Evolutionary conservation across 768 basidiomycete species (phyloP).

Genomic region (Boletus bicolor): DNA sequence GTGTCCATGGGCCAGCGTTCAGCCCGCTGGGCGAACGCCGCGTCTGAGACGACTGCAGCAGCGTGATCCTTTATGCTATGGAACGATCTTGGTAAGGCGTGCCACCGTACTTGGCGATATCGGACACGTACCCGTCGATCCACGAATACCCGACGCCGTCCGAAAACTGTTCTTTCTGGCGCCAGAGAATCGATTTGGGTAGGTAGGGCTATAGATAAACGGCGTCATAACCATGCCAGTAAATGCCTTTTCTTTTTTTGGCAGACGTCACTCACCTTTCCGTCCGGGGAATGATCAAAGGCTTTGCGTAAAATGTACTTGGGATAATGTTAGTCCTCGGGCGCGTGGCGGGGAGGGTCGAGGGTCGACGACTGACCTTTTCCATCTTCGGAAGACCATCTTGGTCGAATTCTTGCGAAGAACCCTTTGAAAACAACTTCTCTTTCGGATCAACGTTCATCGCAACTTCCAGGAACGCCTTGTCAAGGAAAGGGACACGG

Average conservation of each 20-base stretch:
- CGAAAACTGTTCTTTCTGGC: constrained; percentile 99
- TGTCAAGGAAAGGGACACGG: constrained; percentile 98
- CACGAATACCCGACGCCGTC: constrained; percentile 98
- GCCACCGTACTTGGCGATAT: neutral
- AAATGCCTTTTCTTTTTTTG: neutral
- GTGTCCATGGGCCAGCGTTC: constrained; percentile 77
- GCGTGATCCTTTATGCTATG: constrained; percentile 88
- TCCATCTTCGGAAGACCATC: constrained; percentile 94
- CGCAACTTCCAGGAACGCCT: constrained; percentile 88
- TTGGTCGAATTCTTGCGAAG: constrained; percentile 65
- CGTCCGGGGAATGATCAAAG: constrained; percentile 82
- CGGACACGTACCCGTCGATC: constrained; percentile 80
- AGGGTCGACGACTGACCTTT: constrained; percentile 55
- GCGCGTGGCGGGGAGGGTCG: neutral
- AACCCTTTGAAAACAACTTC: constrained; percentile 89
- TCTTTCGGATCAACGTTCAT: constrained; percentile 87
- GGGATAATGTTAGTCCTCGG: constrained; percentile 9
- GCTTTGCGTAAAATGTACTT: constrained; percentile 96
- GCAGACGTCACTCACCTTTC: constrained; percentile 47
- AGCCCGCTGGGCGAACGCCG: constrained; percentile 64
- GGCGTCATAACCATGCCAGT: neutral
- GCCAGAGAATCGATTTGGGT: constrained; percentile 92
- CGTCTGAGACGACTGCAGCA: constrained; percentile 71
- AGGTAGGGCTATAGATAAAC: constrained; percentile 69
- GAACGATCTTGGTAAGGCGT: neutral